A percentile compares a stretch with the other conserved stretches of the same genome.
Evolutionary conservation across 768 basidiomycete genomes (phyloP).

Genomic region (Tylopilus plumbeoviolaceoides): DNA sequence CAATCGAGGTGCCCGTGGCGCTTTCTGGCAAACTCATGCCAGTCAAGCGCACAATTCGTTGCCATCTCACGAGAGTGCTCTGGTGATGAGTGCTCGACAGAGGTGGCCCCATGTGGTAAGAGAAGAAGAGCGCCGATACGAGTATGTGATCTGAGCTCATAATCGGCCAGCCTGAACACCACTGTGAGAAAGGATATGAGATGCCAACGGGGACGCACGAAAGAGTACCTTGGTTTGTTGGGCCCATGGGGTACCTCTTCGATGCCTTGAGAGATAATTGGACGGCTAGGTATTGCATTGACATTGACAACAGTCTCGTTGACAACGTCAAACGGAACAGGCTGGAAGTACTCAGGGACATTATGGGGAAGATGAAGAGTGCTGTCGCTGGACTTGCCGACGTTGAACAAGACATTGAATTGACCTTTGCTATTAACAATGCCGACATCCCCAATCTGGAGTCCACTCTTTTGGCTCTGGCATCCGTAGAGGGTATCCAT

Average conservation of each 20-base stretch:
- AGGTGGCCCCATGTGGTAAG: not conserved
- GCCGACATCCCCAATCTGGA: constrained; percentile 1
- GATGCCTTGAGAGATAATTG: too few relatives aligned
- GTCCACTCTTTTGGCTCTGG: not conserved
- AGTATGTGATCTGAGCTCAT: not conserved
- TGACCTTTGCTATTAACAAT: not conserved
- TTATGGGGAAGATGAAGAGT: not conserved
- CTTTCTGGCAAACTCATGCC: not conserved
- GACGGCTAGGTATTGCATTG: too few relatives aligned
- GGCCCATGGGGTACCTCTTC: too few relatives aligned
- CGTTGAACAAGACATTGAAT: not conserved
- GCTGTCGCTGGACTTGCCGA: not conserved
- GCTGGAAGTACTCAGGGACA: not conserved
- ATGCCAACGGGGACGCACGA: too few relatives aligned
- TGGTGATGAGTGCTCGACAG: not conserved
- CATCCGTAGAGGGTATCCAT: constrained; percentile 1
- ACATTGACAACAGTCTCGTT: too few relatives aligned
- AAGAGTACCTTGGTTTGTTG: too few relatives aligned
- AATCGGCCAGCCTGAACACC: not conserved
- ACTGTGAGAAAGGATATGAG: too few relatives aligned
- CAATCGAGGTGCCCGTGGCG: not conserved
- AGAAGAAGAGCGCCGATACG: not conserved
- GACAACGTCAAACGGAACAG: not conserved
- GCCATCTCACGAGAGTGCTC: not conserved
- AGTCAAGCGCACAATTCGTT: not conserved